A percentile compares a stretch with the other conserved stretches of the same genome.
These are phyloP conservation scores for Clonostachys rhizophaga DNA, from an alignment of 2,329 filamentous ascomycete genomes.

Conservation along the genomic window DNA sequence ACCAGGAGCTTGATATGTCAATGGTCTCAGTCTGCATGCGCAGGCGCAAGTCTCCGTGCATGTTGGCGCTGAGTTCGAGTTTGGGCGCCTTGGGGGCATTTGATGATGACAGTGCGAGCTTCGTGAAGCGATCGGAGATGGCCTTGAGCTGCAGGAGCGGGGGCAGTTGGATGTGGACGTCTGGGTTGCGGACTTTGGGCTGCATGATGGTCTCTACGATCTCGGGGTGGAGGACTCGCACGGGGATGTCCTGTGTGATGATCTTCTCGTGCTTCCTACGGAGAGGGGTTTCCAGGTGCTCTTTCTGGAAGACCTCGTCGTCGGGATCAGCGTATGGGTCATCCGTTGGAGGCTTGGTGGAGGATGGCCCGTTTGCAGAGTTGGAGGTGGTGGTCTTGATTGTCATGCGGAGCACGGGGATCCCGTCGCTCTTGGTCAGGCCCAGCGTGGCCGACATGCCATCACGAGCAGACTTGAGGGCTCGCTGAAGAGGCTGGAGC, in stretches of 20 bases:
- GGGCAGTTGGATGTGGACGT: conserved; percentile 89
- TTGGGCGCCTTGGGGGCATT: conserved; percentile 46
- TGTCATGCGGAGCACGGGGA: conserved; percentile 84
- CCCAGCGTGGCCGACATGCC: conserved; percentile 79
- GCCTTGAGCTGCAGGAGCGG: conserved; percentile 84
- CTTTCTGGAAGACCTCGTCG: conserved; percentile 37
- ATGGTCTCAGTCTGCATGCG: conserved; percentile 79
- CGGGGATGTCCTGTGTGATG: conserved; percentile 94
- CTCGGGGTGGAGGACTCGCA: conserved; percentile 78
- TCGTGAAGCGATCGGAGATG: conserved; percentile 93
- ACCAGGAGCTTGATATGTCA: conserved; percentile 82
- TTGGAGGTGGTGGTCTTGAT: conserved; percentile 70
- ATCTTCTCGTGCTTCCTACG: conserved; percentile 78
- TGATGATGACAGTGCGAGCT: conserved; percentile 53
- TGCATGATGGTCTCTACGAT: conserved; percentile 93
- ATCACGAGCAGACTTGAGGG: conserved; percentile 82
- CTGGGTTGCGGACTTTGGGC: conserved; percentile 82
- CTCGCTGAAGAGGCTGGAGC: conserved; percentile 79
- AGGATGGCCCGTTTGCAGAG: conserved; percentile 13
- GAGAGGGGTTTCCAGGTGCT: conserved; percentile 51
- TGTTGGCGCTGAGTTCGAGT: conserved; percentile 85
- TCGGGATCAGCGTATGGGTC: conserved; percentile 32
- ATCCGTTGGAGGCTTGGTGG: conserved; percentile 21
- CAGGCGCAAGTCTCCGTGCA: conserved; percentile 82
- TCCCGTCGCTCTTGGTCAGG: conserved; percentile 86